Percentiles rank a stretch among this genome's conserved stretches.
These are phyloP conservation scores for Ceratobasidium sp. DNA, from an alignment of 1,284 basidiomycete genomes.

Conservation along the genomic window DNA sequence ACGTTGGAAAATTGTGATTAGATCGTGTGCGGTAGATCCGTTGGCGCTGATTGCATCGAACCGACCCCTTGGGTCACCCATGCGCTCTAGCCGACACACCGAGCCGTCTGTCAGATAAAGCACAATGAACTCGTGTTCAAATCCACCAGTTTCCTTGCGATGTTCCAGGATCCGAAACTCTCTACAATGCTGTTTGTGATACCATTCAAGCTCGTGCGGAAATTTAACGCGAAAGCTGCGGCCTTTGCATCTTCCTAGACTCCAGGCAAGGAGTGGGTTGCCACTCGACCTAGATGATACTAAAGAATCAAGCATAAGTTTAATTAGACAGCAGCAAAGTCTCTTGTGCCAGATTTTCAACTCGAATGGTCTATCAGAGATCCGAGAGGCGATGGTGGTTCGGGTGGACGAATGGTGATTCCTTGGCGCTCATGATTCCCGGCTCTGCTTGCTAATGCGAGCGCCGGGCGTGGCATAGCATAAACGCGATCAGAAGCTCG, in stretches of 20 bases:
- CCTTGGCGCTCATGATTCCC: no score
- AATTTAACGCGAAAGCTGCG: not conserved
- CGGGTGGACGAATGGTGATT: no score
- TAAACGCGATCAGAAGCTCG: no score
- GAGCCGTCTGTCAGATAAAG: not conserved
- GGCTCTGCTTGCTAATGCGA: no score
- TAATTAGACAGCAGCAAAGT: no score
- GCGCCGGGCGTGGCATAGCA: no score
- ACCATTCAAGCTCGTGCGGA: constrained; percentile 2
- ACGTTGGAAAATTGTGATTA: not conserved
- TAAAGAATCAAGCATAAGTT: no score
- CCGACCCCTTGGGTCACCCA: constrained; percentile 9
- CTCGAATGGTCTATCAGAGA: no score
- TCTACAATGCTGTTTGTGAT: constrained; percentile 8
- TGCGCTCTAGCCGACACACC: not conserved
- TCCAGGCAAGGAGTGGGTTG: constrained; percentile 1
- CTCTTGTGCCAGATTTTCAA: no score
- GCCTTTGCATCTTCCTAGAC: not conserved
- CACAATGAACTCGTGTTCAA: constrained; percentile 23
- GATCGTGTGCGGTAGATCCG: not conserved
- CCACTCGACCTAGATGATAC: not conserved
- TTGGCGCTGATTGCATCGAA: not conserved
- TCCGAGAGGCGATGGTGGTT: no score
- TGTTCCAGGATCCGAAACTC: not conserved
- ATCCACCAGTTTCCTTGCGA: not conserved